phyloP scores from a whole-genome alignment of 106 monocot species.

The Triglochin maritima region DNA sequence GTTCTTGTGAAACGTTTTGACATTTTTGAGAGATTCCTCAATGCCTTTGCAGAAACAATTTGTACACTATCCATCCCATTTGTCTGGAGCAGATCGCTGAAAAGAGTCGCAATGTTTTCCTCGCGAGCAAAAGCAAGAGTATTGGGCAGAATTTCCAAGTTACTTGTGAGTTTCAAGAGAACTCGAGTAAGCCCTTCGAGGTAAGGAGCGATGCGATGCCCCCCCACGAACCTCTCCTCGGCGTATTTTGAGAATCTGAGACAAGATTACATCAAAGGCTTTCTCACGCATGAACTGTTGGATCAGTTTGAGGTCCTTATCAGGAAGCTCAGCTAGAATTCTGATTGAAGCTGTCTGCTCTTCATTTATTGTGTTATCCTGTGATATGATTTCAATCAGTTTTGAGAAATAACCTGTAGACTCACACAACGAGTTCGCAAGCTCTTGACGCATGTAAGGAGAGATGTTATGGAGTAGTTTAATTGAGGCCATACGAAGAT shows the following conservation, averaged over 20 bases:
- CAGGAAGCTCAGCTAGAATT: constrained; percentile 65
- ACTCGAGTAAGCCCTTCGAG: constrained; percentile 62
- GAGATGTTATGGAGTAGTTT: constrained; percentile 74
- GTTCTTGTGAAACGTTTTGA: constrained; percentile 34
- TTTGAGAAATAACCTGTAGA: constrained; percentile 46
- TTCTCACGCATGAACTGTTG: constrained; percentile 44
- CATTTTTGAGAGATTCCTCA: constrained; percentile 60
- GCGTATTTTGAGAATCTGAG: constrained; percentile 36
- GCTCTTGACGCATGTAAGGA: constrained; percentile 70
- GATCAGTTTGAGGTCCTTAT: constrained; percentile 47
- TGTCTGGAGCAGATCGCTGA: constrained; percentile 58
- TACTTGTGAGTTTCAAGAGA: constrained; percentile 51
- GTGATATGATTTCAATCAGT: constrained; percentile 48
- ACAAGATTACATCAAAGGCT: constrained; percentile 43
- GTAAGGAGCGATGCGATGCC: constrained; percentile 40
- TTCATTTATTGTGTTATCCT: constrained; percentile 46
- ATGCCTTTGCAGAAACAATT: constrained; percentile 48
- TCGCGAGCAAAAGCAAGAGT: constrained; percentile 33
- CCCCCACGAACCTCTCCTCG: constrained; percentile 42
- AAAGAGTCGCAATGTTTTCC: constrained; percentile 49
- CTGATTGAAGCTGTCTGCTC: constrained; percentile 75
- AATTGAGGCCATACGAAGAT: constrained; percentile 59
- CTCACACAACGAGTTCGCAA: constrained; percentile 42
- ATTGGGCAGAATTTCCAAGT: constrained; percentile 30
- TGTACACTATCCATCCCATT: constrained; percentile 68